Conservation (phyloP, 225 moss, liverwort and hornwort genomes). For the Rhytidiadelphus loreus region DNA sequence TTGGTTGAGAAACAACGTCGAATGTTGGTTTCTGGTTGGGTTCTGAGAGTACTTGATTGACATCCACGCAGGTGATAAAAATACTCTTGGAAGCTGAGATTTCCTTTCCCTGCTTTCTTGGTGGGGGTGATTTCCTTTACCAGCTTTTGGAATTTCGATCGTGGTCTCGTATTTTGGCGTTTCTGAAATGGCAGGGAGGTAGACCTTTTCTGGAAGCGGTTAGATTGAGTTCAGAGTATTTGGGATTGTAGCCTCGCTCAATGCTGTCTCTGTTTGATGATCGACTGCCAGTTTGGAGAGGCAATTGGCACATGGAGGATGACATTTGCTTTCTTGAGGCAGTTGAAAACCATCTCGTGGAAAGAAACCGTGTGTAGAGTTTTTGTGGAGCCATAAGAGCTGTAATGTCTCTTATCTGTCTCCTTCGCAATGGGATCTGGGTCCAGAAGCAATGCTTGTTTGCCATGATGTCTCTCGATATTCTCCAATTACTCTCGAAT, state of each 20-base stretch:
- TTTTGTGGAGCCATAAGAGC: background rate
- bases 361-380: background rate
- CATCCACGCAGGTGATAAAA: background rate
- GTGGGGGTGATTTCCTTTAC: background rate
- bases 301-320: background rate
- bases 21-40: background rate
- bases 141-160: background rate
- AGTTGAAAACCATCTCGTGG: background rate
- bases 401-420: background rate
- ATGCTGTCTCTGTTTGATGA: background rate
- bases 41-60: background rate
- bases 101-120: background rate
- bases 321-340: background rate
- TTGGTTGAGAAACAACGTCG: background rate
- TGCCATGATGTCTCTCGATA: background rate
- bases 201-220: background rate
- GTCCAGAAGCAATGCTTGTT: background rate
- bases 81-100: background rate
- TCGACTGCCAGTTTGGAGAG: background rate
- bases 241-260: background rate
- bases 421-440: background rate
- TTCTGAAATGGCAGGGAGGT: background rate
- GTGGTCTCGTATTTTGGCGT: background rate
- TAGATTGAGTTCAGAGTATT: background rate
- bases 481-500: background rate